Evolutionary conservation across 352 stramenopile species (phyloP).

Genomic region (Phytophthora pini): DNA sequence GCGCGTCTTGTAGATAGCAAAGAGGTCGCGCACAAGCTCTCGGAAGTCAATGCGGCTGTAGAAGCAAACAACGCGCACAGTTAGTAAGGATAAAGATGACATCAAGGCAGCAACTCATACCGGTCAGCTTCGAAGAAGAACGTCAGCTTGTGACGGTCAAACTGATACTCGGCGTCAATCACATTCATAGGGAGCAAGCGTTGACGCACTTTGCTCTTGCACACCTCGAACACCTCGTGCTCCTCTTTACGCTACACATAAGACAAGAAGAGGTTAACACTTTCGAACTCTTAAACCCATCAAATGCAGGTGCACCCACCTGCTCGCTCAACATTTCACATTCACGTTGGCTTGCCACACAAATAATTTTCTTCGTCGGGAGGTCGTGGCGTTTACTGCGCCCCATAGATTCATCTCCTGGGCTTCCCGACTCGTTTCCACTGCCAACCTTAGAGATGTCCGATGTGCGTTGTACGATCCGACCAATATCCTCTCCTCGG

Average conservation of each 20-base stretch:
- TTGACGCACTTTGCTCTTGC: constrained; percentile 95
- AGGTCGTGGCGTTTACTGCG: constrained; percentile 74
- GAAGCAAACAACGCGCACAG: not conserved
- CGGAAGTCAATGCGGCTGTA: constrained; percentile 96
- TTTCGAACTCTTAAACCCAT: not conserved
- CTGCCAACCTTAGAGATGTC: constrained; percentile 81
- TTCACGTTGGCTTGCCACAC: constrained; percentile 92
- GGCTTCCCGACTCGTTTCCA: constrained; percentile 35
- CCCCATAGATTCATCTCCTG: constrained; percentile 49
- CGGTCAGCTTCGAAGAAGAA: constrained; percentile 99
- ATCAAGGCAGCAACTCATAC: constrained; percentile 35
- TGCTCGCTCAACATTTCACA: constrained; percentile 92
- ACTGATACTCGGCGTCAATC: constrained; percentile 98
- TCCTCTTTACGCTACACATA: constrained; percentile 90
- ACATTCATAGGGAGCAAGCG: constrained; percentile 96
- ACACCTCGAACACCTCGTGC: constrained; percentile 96
- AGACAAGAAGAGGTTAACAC: not conserved
- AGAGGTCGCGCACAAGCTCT: constrained; percentile 97
- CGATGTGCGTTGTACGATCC: constrained; percentile 90
- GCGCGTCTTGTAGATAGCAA: constrained; percentile 98
- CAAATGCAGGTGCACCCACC: constrained; percentile 25
- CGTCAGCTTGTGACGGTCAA: constrained; percentile 98
- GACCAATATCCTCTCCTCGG: constrained; percentile 96
- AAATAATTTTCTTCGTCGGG: constrained; percentile 93
- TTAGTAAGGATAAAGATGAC: constrained; percentile 2